Percentiles rank a stretch among this genome's conserved stretches.
phyloP scores from a whole-genome alignment of 2,329 filamentous ascomycete genomes.

The Aspergillus pseudoviridinutans region DNA sequence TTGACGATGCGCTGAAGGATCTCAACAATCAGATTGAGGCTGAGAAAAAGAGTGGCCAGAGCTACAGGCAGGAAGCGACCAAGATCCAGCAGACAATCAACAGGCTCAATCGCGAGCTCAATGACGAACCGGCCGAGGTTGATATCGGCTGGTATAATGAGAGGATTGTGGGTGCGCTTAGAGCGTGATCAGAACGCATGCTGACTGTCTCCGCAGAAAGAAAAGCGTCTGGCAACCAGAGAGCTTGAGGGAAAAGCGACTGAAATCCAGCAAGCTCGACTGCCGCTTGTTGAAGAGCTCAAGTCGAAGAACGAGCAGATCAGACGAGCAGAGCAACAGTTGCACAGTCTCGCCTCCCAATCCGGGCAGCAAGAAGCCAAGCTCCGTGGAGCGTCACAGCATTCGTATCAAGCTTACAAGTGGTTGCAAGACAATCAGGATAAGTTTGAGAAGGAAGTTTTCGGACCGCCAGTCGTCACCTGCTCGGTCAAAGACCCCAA shows the following conservation, averaged over 20 bases:
- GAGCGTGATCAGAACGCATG: slow-evolving; percentile 14
- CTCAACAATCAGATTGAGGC: slow-evolving; percentile 44
- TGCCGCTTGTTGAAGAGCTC: slow-evolving; percentile 31
- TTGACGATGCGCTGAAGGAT: slow-evolving; percentile 34
- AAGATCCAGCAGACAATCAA: slow-evolving; percentile 57
- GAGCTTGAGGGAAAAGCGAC: slow-evolving; percentile 39
- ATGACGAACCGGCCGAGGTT: slow-evolving; percentile 62
- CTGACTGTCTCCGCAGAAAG: slow-evolving; percentile 46
- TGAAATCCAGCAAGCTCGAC: slow-evolving; percentile 37
- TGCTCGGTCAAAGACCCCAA: slow-evolving; percentile 72
- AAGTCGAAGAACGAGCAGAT: slow-evolving; percentile 35
- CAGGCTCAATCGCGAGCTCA: slow-evolving; percentile 59
- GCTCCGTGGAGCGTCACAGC: slow-evolving; percentile 57
- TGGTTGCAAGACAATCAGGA: slow-evolving; percentile 73
- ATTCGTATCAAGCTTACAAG: slow-evolving; percentile 68
- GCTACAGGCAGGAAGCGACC: slow-evolving; percentile 51
- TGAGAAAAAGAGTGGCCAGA: slow-evolving; percentile 48
- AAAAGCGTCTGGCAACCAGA: slow-evolving; percentile 44
- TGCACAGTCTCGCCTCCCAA: slow-evolving; percentile 65
- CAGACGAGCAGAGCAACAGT: slow-evolving; percentile 43
- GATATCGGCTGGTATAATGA: slow-evolving; percentile 68
- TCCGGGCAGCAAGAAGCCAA: slow-evolving; percentile 68
- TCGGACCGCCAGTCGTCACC: slow-evolving; percentile 73
- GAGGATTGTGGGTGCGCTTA: slow-evolving; percentile 57
- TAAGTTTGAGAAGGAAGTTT: slow-evolving; percentile 70